Evolutionary conservation across 2,329 filamentous ascomycete genomes (phyloP).

Genomic region (Didymella pomorum): DNA sequence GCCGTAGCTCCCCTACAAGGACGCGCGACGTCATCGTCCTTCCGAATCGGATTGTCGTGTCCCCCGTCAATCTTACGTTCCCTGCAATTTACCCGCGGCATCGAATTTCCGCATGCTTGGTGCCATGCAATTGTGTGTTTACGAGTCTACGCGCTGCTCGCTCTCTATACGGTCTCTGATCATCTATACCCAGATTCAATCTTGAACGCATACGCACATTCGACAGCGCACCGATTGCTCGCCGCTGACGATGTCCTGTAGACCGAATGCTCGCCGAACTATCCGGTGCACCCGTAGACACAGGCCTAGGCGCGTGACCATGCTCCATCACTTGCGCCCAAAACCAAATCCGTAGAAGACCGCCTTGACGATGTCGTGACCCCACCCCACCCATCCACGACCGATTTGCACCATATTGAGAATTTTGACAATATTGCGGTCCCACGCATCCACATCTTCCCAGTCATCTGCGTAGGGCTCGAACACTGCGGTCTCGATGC

Average conservation of each 20-base stretch:
- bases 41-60: slow-evolving; percentile 1
- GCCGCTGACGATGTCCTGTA: slow-evolving; percentile 3
- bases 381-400: slow-evolving; percentile 64
- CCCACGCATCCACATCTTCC: slow-evolving; percentile 64
- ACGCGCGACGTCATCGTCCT: slow-evolving; percentile 12
- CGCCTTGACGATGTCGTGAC: slow-evolving; percentile 49
- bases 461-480: slow-evolving; percentile 69
- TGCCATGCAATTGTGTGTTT: slow-evolving; percentile 17
- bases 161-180: neutral
- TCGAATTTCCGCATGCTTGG: slow-evolving; percentile 16
- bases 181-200: neutral
- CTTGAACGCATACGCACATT: neutral
- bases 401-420: slow-evolving; percentile 61
- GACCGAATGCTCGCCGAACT: slow-evolving; percentile 7
- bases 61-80: slow-evolving; percentile 2
- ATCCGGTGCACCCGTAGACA: slow-evolving; percentile 8
- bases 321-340: slow-evolving; percentile 18
- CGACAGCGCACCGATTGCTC: neutral
- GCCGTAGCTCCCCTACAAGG: slow-evolving; percentile 13
- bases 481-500: slow-evolving; percentile 61
- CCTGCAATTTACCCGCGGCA: slow-evolving; percentile 4
- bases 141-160: neutral
- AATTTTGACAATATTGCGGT: slow-evolving; percentile 61
- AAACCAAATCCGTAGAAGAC: slow-evolving; percentile 38
- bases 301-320: slow-evolving; percentile 10